Evolutionary conservation across 306 rosid genomes (phyloP).

Genomic region (Clitoria ternatea): DNA sequence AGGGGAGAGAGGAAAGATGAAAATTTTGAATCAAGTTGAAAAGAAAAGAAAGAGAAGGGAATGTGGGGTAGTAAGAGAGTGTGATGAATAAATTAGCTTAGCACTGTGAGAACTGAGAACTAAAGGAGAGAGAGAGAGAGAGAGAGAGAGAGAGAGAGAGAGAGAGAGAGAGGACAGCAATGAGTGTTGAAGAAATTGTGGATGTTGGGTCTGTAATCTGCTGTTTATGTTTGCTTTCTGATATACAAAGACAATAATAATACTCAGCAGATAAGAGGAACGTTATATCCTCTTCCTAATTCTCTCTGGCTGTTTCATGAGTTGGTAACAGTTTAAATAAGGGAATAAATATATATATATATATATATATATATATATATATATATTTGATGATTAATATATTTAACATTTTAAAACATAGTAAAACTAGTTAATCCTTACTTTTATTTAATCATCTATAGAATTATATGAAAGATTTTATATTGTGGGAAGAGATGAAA

Average conservation of each 20-base stretch:
- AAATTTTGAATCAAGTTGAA: conserved; percentile 3
- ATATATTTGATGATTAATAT: no score
- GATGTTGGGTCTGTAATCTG: no score
- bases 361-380: no score
- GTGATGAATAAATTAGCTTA: neutral
- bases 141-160: neutral
- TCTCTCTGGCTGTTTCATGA: no score
- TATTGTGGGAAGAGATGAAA: no score
- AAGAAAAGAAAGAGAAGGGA: neutral
- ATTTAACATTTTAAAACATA: no score
- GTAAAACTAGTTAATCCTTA: no score
- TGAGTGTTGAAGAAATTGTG: neutral
- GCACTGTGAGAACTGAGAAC: neutral
- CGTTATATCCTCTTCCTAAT: neutral
- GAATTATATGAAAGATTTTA: no score
- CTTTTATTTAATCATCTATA: no score
- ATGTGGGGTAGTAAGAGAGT: neutral
- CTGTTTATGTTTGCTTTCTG: neutral
- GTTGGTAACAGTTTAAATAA: no score
- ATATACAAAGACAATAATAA: neutral
- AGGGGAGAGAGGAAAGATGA: neutral
- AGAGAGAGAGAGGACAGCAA: conserved; percentile 15
- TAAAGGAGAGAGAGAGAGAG: neutral
- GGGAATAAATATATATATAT: neutral
- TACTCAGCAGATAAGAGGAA: neutral